Evolutionary conservation across 2,329 filamentous ascomycete genomes (phyloP).

Genomic region (Neopestalotiopsis sp.): DNA sequence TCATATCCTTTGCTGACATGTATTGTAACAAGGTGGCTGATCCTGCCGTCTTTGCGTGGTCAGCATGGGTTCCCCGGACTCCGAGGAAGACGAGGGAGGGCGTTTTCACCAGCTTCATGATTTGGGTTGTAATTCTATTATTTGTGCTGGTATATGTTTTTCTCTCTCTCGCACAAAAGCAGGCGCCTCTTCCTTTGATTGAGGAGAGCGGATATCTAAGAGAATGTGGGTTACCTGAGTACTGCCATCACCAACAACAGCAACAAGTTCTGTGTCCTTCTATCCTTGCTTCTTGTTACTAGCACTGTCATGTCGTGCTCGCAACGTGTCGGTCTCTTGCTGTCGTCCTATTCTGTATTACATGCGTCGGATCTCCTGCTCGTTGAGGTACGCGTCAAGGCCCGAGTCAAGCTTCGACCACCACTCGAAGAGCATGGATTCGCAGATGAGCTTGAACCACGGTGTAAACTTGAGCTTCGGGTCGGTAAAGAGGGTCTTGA

Average conservation of each 20-base stretch:
- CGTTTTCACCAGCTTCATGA: neutral
- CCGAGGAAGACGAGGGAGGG: neutral
- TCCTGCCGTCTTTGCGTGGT: neutral
- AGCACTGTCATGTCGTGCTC: neutral
- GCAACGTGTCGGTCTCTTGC: neutral
- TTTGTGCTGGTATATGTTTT: neutral
- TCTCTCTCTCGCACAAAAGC: neutral
- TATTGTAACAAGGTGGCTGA: neutral
- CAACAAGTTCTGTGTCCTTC: neutral
- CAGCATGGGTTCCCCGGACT: neutral
- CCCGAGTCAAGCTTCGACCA: conserved; percentile 85
- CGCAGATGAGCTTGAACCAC: conserved; percentile 99
- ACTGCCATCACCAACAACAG: neutral
- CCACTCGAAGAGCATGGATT: conserved; percentile 98
- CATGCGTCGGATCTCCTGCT: conserved; percentile 90
- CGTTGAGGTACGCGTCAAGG: conserved; percentile 83
- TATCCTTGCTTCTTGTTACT: neutral
- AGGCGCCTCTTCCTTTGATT: conserved; percentile 5
- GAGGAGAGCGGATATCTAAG: conserved; percentile 14
- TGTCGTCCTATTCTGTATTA: conserved; percentile 52
- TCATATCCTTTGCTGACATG: neutral
- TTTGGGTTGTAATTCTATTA: neutral
- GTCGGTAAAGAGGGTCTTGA: conserved; percentile 86
- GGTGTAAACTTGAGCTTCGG: conserved; percentile 86
- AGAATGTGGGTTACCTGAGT: conserved; percentile 6